Percentiles rank a stretch among this genome's conserved stretches.
Evolutionary conservation across 2,329 filamentous ascomycete genomes (phyloP).

Genomic region (Amesomyces nigricolor): DNA sequence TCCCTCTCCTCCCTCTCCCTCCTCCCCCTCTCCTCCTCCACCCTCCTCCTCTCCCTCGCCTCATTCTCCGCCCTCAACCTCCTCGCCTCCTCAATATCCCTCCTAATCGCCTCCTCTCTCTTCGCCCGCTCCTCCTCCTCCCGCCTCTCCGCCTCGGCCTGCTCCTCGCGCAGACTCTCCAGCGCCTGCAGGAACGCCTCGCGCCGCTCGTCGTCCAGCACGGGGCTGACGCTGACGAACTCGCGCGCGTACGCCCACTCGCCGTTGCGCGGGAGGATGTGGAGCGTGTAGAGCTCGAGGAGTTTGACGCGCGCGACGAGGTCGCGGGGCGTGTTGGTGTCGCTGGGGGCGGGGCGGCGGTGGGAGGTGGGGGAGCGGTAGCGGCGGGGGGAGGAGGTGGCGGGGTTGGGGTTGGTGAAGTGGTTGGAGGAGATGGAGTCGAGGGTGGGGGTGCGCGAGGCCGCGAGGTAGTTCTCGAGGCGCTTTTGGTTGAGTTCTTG

Average conservation of each 20-base stretch:
- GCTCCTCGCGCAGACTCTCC: conserved; percentile 77
- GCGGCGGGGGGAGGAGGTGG: conserved; percentile 38
- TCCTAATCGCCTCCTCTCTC: conserved; percentile 52
- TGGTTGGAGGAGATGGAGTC: conserved; percentile 58
- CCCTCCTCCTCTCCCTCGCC: conserved; percentile 45
- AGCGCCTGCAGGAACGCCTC: conserved; percentile 85
- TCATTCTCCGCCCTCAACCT: conserved; percentile 54
- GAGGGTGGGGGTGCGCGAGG: conserved; percentile 65
- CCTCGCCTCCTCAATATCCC: conserved; percentile 53
- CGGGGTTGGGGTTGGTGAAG: conserved; percentile 45
- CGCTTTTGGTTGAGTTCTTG: conserved; percentile 81
- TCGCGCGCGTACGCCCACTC: conserved; percentile 95
- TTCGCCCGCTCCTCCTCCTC: conserved; percentile 54
- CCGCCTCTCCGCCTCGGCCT: conserved; percentile 62
- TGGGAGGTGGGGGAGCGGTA: conserved; percentile 41
- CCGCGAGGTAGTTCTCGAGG: conserved; percentile 82
- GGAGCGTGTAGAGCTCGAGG: conserved; percentile 88
- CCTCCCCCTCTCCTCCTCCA: conserved; percentile 48
- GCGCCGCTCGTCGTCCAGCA: conserved; percentile 85
- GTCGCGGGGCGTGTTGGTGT: conserved; percentile 77
- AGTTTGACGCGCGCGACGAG: conserved; percentile 83
- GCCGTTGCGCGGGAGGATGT: conserved; percentile 86
- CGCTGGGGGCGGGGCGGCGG: conserved; percentile 42
- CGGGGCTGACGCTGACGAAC: conserved; percentile 79
- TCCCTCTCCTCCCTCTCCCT: conserved; percentile 13